These are phyloP conservation scores for Toxicodendron radicans DNA, from an alignment of 345 rosid species.

Conservation along the genomic window DNA sequence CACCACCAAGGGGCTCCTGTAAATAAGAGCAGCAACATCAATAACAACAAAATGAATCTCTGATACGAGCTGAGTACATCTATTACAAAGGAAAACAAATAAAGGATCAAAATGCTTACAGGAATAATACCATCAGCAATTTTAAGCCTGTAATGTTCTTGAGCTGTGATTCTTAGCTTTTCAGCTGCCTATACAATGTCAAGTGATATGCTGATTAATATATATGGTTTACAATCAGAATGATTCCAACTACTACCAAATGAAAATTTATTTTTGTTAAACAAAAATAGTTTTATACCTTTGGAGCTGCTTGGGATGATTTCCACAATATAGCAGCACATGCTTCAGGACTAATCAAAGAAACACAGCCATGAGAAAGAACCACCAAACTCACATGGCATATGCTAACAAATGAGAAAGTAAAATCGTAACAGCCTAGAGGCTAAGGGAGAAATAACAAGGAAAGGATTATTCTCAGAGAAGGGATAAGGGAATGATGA, in stretches of 20 bases:
- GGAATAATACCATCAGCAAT: slow-evolving; percentile 34
- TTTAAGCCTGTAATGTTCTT: slow-evolving; percentile 34
- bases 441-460: background rate
- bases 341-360: slow-evolving; percentile 32
- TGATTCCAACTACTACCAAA: background rate
- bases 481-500: background rate
- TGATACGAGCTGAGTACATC: background rate
- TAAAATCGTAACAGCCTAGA: background rate
- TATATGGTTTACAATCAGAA: background rate
- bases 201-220: background rate
- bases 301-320: slow-evolving; percentile 33
- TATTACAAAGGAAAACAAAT: background rate
- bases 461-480: slow-evolving; percentile 2
- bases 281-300: slow-evolving; percentile 16
- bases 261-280: too few relatives aligned
- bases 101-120: slow-evolving; percentile 18
- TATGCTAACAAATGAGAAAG: background rate
- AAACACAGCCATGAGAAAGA: slow-evolving; percentile 15
- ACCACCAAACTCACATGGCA: background rate
- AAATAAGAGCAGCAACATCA: background rate
- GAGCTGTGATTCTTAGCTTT: slow-evolving; percentile 36
- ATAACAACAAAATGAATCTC: background rate
- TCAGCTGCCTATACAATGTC: slow-evolving; percentile 27
- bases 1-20: slow-evolving; percentile 22
- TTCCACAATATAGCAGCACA: slow-evolving; percentile 37